A percentile compares a stretch with the other conserved stretches of the same genome.
Evolutionary conservation across 2,329 filamentous ascomycete genomes (phyloP).

Genomic region (Metarhizium album): DNA sequence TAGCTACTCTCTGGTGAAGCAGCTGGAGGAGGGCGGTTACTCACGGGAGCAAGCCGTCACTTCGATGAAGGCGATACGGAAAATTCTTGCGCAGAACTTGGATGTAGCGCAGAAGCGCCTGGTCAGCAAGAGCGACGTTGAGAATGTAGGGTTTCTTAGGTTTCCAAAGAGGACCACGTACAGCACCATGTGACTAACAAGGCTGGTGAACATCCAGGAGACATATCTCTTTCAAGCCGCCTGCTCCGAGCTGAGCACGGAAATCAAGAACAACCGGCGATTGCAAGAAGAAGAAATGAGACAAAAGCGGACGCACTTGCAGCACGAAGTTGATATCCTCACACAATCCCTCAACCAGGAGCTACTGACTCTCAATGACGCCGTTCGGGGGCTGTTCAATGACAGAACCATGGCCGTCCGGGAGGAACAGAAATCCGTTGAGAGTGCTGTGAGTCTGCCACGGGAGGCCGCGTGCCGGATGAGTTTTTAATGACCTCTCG

Average conservation of each 20-base stretch:
- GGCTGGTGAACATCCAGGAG: constrained; percentile 36
- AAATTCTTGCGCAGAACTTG: constrained; percentile 66
- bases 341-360: constrained; percentile 80
- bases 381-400: constrained; percentile 91
- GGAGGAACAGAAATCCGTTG: constrained; percentile 75
- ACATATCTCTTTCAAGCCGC: constrained; percentile 89
- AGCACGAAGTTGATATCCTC: constrained; percentile 92
- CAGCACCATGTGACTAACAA: not conserved
- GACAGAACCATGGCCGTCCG: constrained; percentile 88
- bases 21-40: constrained; percentile 66
- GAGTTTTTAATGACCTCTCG: not conserved
- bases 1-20: constrained; percentile 78
- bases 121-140: constrained; percentile 83
- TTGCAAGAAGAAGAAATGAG: constrained; percentile 71
- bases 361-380: constrained; percentile 69
- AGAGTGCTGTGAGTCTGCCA: constrained; percentile 54
- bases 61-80: constrained; percentile 85
- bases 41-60: constrained; percentile 64
- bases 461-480: not conserved
- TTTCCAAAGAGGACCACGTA: not conserved
- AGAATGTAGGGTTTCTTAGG: constrained; percentile 47
- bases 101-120: constrained; percentile 69
- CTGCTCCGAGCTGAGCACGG: constrained; percentile 81
- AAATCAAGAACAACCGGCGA: constrained; percentile 69
- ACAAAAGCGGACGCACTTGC: constrained; percentile 71